Percentiles rank a stretch among this genome's conserved stretches.
Evolutionary conservation across 768 basidiomycete genomes (phyloP).

Genomic region (Collybiopsis luxurians): DNA sequence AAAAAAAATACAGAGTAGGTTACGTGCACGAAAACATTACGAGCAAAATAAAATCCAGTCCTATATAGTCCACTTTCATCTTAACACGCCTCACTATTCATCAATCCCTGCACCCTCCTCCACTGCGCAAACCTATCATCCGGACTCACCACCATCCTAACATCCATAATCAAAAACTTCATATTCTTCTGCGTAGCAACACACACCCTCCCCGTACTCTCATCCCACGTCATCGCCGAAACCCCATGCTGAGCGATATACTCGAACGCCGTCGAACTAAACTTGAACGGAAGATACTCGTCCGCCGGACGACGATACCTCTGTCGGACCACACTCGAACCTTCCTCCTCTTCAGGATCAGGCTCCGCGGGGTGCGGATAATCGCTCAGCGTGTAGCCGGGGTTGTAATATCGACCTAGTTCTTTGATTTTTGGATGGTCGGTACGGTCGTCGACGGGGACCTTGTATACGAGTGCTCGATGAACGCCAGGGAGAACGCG

Average conservation of each 20-base stretch:
- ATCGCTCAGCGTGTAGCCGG: background rate
- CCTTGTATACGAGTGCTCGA: conserved; percentile 41
- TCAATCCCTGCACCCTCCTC: conserved; percentile 30
- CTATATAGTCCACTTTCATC: no score
- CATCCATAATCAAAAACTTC: conserved; percentile 47
- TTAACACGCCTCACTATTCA: conserved; percentile 26
- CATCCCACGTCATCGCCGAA: conserved; percentile 62
- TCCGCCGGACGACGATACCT: conserved; percentile 17
- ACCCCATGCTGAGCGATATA: conserved; percentile 29
- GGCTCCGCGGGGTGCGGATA: conserved; percentile 13
- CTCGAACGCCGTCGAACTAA: conserved; percentile 9
- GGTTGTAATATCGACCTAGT: conserved; percentile 15
- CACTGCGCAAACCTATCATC: conserved; percentile 26
- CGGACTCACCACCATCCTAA: conserved; percentile 29
- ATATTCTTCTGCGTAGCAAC: conserved; percentile 39
- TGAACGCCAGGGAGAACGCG: conserved; percentile 41
- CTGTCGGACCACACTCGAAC: conserved; percentile 17
- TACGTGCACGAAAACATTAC: no score
- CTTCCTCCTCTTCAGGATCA: conserved; percentile 13
- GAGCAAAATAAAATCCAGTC: no score
- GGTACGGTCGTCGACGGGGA: conserved; percentile 26
- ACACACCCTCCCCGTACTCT: conserved; percentile 58
- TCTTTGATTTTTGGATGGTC: conserved; percentile 23
- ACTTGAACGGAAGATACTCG: conserved; percentile 11
- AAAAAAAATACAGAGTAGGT: no score